Percentiles rank a stretch among this genome's conserved stretches.
Conservation (phyloP, 768 basidiomycete species). For the Amanita subjunquillea region DNA sequence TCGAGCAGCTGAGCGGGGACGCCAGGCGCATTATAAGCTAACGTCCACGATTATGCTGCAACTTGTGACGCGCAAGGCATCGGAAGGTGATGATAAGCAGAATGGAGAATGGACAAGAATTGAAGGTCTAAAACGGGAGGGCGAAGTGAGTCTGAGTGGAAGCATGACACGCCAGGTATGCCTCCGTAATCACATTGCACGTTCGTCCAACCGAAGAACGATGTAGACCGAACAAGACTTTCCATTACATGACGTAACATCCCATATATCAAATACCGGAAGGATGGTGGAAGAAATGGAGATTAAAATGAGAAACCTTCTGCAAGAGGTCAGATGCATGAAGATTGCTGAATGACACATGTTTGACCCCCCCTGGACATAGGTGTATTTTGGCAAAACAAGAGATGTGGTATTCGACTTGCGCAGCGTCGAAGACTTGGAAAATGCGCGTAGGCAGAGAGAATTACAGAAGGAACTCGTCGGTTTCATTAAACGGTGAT, state of each 20-base stretch:
- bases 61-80: conserved; percentile 47
- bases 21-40: conserved; percentile 92
- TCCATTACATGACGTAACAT: conserved; percentile 65
- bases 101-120: conserved; percentile 27
- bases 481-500: conserved; percentile 71
- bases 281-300: conserved; percentile 98
- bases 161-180: conserved; percentile 95
- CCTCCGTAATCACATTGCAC: not conserved
- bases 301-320: conserved; percentile 93
- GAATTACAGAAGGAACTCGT: conserved; percentile 89
- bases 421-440: conserved; percentile 78
- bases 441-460: conserved; percentile 67
- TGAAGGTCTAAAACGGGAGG: conserved; percentile 48
- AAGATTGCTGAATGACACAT: not conserved
- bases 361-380: not conserved
- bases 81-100: conserved; percentile 24
- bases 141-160: conserved; percentile 80
- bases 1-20: conserved; percentile 83
- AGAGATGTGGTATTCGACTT: conserved; percentile 91
- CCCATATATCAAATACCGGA: conserved; percentile 92
- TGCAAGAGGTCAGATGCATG: conserved; percentile 60
- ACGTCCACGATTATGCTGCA: conserved; percentile 97
- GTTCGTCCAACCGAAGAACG: conserved; percentile 1
- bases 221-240: conserved; percentile 77
- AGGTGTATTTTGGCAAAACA: conserved; percentile 96